phyloP scores from a whole-genome alignment of 345 rosid species.

The Turnera subulata region DNA sequence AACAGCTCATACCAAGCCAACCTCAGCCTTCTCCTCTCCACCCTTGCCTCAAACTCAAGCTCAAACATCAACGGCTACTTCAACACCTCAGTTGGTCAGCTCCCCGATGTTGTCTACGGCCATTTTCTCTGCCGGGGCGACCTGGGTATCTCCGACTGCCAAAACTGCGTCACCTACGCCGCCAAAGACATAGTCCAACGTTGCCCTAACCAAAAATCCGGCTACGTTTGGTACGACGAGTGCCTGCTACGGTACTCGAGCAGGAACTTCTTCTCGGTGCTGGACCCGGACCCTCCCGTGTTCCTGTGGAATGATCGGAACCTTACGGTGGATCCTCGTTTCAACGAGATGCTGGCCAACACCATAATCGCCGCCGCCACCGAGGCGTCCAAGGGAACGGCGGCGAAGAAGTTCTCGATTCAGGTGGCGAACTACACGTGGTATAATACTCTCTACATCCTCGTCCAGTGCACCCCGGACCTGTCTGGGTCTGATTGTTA shows the following conservation, averaged over 20 bases:
- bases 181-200: neutral
- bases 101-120: conserved; percentile 13
- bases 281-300: no score
- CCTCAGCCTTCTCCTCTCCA: conserved; percentile 8
- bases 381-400: no score
- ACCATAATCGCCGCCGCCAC: no score
- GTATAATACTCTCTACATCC: no score
- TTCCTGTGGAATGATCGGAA: no score
- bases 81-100: conserved; percentile 10
- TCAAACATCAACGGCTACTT: conserved; percentile 10
- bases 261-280: conserved; percentile 3
- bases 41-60: conserved; percentile 18
- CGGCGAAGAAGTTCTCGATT: no score
- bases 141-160: conserved; percentile 5
- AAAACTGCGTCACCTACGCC: conserved; percentile 14
- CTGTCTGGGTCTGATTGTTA: no score
- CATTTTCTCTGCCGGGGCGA: conserved; percentile 35
- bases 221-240: conserved; percentile 17
- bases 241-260: conserved; percentile 22
- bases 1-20: neutral
- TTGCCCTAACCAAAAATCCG: conserved; percentile 13
- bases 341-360: no score
- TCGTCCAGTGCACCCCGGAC: no score
- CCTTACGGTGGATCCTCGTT: no score
- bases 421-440: no score